Percentiles rank a stretch among this genome's conserved stretches.
Conservation (phyloP, 2,329 filamentous ascomycete species). For the Leptographium wingfieldii region DNA sequence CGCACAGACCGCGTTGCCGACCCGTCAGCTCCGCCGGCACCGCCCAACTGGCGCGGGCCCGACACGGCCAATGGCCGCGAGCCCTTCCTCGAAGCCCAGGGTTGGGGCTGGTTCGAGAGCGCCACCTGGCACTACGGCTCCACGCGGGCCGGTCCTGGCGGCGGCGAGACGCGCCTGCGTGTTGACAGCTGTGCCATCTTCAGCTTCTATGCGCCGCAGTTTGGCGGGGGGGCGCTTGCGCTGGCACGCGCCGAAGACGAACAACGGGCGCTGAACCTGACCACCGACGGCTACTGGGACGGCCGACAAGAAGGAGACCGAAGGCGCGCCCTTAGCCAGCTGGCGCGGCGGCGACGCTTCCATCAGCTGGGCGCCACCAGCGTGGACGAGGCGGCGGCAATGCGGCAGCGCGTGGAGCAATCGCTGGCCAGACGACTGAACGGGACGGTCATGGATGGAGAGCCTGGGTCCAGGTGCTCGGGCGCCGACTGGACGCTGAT, state of each 20-base stretch:
- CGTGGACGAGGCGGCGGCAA: slow-evolving; percentile 19
- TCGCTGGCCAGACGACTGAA: slow-evolving; percentile 17
- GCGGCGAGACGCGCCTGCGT: slow-evolving; percentile 28
- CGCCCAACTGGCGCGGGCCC: slow-evolving; percentile 23
- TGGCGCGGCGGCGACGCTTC: slow-evolving; percentile 23
- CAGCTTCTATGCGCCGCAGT: slow-evolving; percentile 30
- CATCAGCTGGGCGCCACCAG: slow-evolving; percentile 23
- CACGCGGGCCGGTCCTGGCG: slow-evolving; percentile 22
- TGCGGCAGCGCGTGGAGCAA: slow-evolving; percentile 21
- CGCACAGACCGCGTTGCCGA: slow-evolving; percentile 21
- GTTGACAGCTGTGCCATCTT: slow-evolving; percentile 29
- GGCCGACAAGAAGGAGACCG: slow-evolving; percentile 12
- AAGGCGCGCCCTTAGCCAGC: slow-evolving; percentile 18
- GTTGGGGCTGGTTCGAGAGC: slow-evolving; percentile 32
- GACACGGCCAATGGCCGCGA: slow-evolving; percentile 16
- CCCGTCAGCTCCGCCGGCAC: slow-evolving; percentile 21
- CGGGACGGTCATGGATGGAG: neutral
- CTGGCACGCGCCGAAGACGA: slow-evolving; percentile 21
- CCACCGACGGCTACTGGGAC: slow-evolving; percentile 25
- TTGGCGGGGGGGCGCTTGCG: slow-evolving; percentile 18
- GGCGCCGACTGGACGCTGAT: slow-evolving; percentile 31
- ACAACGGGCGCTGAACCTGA: slow-evolving; percentile 26
- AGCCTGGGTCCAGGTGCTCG: slow-evolving; percentile 16
- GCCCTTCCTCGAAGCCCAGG: slow-evolving; percentile 26
- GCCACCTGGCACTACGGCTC: slow-evolving; percentile 30